Conservation (phyloP, 352 stramenopile species). For the Lagenidium giganteum region DNA sequence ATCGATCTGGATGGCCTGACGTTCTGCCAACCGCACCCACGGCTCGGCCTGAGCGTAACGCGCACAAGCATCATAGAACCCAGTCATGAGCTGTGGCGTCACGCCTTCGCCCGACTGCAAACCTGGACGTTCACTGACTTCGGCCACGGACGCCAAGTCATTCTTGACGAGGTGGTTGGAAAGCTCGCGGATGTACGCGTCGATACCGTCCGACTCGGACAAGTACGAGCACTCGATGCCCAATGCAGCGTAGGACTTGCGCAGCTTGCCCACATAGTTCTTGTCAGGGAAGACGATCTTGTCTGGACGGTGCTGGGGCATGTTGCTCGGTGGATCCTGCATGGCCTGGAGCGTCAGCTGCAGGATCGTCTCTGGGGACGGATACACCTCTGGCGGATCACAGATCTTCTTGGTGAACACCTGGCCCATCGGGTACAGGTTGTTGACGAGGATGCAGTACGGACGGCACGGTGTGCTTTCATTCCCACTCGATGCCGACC, state of each 20-base stretch:
- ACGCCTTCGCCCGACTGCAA: slow-evolving; percentile 49
- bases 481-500: slow-evolving; percentile 69
- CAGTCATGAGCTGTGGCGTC: slow-evolving; percentile 44
- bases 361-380: slow-evolving; percentile 59
- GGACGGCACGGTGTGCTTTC: slow-evolving; percentile 70
- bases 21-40: slow-evolving; percentile 62
- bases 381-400: slow-evolving; percentile 75
- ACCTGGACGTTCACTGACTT: slow-evolving; percentile 69
- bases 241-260: slow-evolving; percentile 68
- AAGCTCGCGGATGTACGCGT: slow-evolving; percentile 79
- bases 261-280: slow-evolving; percentile 61
- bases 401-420: slow-evolving; percentile 84
- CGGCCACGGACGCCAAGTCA: slow-evolving; percentile 70
- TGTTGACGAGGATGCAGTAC: slow-evolving; percentile 86
- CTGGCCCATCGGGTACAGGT: slow-evolving; percentile 80
- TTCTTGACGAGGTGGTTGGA: slow-evolving; percentile 79
- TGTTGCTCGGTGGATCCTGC: slow-evolving; percentile 64
- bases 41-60: slow-evolving; percentile 61
- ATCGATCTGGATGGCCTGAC: slow-evolving; percentile 78
- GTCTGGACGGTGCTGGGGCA: slow-evolving; percentile 75
- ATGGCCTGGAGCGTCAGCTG: slow-evolving; percentile 72
- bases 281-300: slow-evolving; percentile 86
- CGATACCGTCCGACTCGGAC: slow-evolving; percentile 81
- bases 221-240: slow-evolving; percentile 83
- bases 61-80: slow-evolving; percentile 62